Conservation (phyloP, 768 basidiomycete species). For the Boletus subparvulus region DNA sequence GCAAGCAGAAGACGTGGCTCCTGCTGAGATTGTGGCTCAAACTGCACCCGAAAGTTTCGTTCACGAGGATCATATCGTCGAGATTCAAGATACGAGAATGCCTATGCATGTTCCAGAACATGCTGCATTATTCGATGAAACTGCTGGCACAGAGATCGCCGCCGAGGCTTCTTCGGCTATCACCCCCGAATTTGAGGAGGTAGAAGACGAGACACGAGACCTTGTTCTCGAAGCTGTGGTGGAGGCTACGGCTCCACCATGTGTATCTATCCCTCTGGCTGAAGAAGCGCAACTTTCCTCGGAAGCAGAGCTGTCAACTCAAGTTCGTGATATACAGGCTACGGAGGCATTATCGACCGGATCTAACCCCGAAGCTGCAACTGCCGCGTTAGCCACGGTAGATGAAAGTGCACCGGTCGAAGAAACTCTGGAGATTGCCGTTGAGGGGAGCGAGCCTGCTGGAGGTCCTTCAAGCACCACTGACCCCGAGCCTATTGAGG, state of each 20-base stretch:
- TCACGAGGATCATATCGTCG: neutral
- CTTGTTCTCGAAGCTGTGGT: neutral
- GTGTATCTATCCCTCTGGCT: neutral
- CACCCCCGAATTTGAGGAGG: neutral
- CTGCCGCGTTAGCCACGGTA: neutral
- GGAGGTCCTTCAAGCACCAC: neutral
- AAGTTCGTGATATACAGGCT: neutral
- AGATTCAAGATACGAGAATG: neutral
- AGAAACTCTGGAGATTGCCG: neutral
- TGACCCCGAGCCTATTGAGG: neutral
- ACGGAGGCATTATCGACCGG: neutral
- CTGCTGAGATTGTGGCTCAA: slow-evolving; percentile 6
- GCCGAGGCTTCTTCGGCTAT: neutral
- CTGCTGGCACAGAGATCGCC: neutral
- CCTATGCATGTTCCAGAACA: neutral
- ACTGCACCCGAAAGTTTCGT: neutral
- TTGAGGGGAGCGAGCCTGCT: neutral
- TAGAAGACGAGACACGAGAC: neutral
- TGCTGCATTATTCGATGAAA: slow-evolving; percentile 6
- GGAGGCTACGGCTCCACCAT: neutral
- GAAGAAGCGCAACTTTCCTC: neutral
- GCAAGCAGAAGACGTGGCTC: neutral
- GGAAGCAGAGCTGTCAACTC: slow-evolving; percentile 8
- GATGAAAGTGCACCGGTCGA: neutral
- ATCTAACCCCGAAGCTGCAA: slow-evolving; percentile 3